phyloP scores from a whole-genome alignment of 768 basidiomycete genomes.

The Xerocomellus intermedius region DNA sequence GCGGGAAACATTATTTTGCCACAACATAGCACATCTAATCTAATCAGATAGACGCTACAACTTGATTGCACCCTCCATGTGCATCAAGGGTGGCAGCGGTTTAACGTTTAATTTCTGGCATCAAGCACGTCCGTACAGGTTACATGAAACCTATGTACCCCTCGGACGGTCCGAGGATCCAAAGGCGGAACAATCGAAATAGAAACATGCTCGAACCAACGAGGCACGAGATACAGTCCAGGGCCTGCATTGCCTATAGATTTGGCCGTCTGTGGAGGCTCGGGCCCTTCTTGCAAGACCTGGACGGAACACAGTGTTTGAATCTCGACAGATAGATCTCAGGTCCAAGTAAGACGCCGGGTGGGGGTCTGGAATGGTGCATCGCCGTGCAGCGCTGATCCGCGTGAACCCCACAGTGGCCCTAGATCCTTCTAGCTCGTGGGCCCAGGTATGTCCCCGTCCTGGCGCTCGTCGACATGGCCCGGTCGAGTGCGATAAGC shows the following conservation, averaged over 20 bases:
- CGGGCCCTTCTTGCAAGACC: not conserved
- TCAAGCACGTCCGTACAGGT: conserved; percentile 1
- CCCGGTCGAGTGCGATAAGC: conserved; percentile 15
- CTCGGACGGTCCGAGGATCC: not conserved
- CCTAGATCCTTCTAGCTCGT: not conserved
- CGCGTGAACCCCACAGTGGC: not conserved
- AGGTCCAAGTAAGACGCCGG: not conserved
- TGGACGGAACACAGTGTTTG: not conserved
- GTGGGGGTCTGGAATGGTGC: conserved; percentile 1
- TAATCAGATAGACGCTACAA: conserved; percentile 8
- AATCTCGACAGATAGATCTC: not conserved
- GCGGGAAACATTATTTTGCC: conserved; percentile 8
- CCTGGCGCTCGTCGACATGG: not conserved
- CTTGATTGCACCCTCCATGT: too few relatives aligned
- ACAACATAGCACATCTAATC: conserved; percentile 10
- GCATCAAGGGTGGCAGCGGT: not conserved
- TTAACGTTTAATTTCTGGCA: not conserved
- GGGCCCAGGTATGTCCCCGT: not conserved
- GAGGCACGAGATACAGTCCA: not conserved
- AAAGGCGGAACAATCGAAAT: not conserved
- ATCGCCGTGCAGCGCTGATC: conserved; percentile 5
- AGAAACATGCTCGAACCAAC: conserved; percentile 2
- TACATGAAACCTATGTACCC: not conserved
- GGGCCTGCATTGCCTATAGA: not conserved
- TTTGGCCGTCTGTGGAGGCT: not conserved